phyloP scores from a whole-genome alignment of 108 stramenopile genomes.

The Chaetoceros tenuissimus region DNA sequence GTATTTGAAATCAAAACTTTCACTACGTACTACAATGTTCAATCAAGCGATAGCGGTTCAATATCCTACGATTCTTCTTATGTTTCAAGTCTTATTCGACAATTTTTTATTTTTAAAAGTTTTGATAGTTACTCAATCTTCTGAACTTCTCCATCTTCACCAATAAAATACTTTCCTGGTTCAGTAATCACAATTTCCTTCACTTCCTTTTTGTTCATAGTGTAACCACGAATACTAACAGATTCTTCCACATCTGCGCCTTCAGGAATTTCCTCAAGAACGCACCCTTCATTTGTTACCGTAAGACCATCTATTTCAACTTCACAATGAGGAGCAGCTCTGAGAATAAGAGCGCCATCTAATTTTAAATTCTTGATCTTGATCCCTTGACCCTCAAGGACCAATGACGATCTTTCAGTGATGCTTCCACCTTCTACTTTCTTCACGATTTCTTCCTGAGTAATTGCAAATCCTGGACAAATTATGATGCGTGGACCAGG shows the following conservation, averaged over 20 bases:
- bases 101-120: too few relatives aligned
- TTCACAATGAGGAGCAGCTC: conserved; percentile 49
- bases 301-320: conserved; percentile 68
- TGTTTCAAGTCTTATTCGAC: too few relatives aligned
- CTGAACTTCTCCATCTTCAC: conserved; percentile 49
- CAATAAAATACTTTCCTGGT: conserved; percentile 68
- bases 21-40: too few relatives aligned
- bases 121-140: conserved; percentile 18
- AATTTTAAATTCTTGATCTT: conserved; percentile 66
- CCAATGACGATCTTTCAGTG: conserved; percentile 58
- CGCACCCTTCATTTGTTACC: conserved; percentile 75
- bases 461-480: conserved; percentile 69
- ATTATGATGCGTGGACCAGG: conserved; percentile 77
- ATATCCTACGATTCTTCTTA: too few relatives aligned
- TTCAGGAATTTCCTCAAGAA: conserved; percentile 46
- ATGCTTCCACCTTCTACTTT: conserved; percentile 71
- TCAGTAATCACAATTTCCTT: conserved; percentile 65
- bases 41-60: too few relatives aligned
- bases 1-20: too few relatives aligned
- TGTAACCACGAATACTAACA: conserved; percentile 80
- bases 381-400: conserved; percentile 66
- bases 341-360: conserved; percentile 79
- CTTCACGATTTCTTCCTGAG: conserved; percentile 56
- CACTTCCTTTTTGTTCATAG: conserved; percentile 68
- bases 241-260: conserved; percentile 60